Evolutionary conservation across 306 rosid genomes (phyloP), one percentile per base, ranked within the genome.

Genomic region (Begonia fuchsioides): DNA sequence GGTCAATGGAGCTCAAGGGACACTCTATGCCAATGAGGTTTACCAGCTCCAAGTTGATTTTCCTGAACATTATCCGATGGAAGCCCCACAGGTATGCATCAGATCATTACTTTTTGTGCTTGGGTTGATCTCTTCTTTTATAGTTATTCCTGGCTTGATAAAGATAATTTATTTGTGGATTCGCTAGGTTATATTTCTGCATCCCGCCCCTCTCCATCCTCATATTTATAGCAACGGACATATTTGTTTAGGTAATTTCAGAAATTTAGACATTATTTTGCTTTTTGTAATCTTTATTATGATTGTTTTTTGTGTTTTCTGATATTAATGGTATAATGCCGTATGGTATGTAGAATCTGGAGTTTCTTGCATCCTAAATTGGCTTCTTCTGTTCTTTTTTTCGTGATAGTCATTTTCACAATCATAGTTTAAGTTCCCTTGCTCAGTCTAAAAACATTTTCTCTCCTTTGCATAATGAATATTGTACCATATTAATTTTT

Each of bases 21-120:
- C 99, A 49, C 96, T 92, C 8, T 92, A 86, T 56, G 54, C 81
- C 2, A 92, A 82, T 54, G 99, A 92, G 60, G 74, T 83, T 52
- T 92, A 79, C 61, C 99, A 86, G 79, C 99, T 92, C 65, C 99
- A 92, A 83, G 96, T 92, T 1, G 99, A 92, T 52, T 92, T 92
- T 61, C 99, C 99, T 3, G 96, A 92, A 79, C 87, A 92, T 80
- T 92, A 92, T 62, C 99, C 96, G 2, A 92, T 92, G 99, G 96
- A 92, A 76, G 96, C 99, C 38, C 99, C 99, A 0, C 99, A 92
- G 99, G 99, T 92, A 44, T 41, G 14, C 12, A 41, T n/a, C 12
- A 41, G 12, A 41, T 41, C 12, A 41, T 41, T 8, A 41, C 10
- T 41, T 1, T n/a, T 13, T 11, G 12, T 2, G 12, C 2, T 11